Evolutionary conservation across 75 land plant species (phyloP), one percentile per base, ranked within the genome.

Genomic region (Larix kaempferi): DNA sequence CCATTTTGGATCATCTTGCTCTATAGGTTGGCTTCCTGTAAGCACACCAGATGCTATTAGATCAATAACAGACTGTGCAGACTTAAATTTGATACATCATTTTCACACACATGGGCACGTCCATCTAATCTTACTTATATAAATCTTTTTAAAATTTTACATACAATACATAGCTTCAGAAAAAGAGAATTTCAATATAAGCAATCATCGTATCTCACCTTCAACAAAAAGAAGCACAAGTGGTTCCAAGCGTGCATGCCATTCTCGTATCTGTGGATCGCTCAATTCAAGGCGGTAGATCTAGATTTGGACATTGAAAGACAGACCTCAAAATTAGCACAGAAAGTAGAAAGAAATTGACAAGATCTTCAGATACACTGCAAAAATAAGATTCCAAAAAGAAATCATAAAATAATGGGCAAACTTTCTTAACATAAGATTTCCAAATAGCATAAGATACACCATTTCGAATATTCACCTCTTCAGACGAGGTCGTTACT

Each of bases 141-240:
- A n/a, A 16, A 69, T 69, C 11, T 69, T 67, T 41, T 21, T 6
- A 41, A 23, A 69, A 69, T 19, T 19, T 12, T 69, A 11, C 72
- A 67, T 57, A 5, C 2, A 65, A 71, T 57, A 14, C 52, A 56
- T 52, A 81, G 25, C 49, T 13, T 55, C 21, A 56, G 23, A 73
- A 4, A 81, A 35, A 57, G 74, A 22, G 72, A 69, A 69, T 41
- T 69, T n/a, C 23, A 3, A 41, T 39, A 39, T 69, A 11, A 22
- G 41, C 21, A 77, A 73, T 29, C 10, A 29, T 6, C 54, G 56
- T 59, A 71, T 73, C 87, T 75, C 73, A 93, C 99, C 99, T 80
- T 95, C 98, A 78, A 98, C 88, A 65, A 93, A 87, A 72, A 95
- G 85, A 57, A 93, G 90, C 33, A 86, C 88, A 74, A 98, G 91